These are phyloP conservation scores for Sugiyamaella lignohabitans DNA, from an alignment of 805 yeast species.

Conservation along the genomic window DNA sequence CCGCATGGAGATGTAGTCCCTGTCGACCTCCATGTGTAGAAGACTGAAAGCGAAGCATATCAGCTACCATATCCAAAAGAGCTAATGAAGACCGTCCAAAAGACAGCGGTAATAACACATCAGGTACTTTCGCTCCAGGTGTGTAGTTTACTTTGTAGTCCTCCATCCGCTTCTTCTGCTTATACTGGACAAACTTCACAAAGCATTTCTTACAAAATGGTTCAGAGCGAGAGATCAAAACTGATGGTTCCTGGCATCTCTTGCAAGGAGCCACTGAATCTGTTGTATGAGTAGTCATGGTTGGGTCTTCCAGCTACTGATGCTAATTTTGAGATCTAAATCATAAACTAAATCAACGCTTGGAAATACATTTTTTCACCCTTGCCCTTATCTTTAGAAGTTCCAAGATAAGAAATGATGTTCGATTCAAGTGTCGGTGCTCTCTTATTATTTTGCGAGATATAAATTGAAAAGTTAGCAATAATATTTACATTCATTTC, in stretches of 20 bases:
- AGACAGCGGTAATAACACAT: slow-evolving; percentile 53
- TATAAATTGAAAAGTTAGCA: no score
- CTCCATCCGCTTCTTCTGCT: slow-evolving; percentile 78
- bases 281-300: no score
- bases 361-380: neutral
- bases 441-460: no score
- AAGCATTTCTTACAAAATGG: slow-evolving; percentile 64
- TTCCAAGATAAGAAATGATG: no score
- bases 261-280: slow-evolving; percentile 33
- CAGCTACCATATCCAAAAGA: slow-evolving; percentile 57
- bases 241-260: slow-evolving; percentile 44
- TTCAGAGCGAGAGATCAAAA: slow-evolving; percentile 53
- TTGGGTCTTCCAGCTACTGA: no score
- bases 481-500: no score
- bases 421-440: no score
- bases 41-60: slow-evolving; percentile 56
- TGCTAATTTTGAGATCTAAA: no score
- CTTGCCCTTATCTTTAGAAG: neutral
- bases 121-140: slow-evolving; percentile 36
- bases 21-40: slow-evolving; percentile 54
- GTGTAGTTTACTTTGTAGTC: slow-evolving; percentile 63
- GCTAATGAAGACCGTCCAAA: slow-evolving; percentile 64
- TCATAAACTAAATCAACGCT: no score
- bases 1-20: slow-evolving; percentile 57
- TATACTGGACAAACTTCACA: slow-evolving; percentile 62